Base-by-base conservation (phyloP, 192 early-diverging fungal species). In the Funneliformis mosseae region DNA sequence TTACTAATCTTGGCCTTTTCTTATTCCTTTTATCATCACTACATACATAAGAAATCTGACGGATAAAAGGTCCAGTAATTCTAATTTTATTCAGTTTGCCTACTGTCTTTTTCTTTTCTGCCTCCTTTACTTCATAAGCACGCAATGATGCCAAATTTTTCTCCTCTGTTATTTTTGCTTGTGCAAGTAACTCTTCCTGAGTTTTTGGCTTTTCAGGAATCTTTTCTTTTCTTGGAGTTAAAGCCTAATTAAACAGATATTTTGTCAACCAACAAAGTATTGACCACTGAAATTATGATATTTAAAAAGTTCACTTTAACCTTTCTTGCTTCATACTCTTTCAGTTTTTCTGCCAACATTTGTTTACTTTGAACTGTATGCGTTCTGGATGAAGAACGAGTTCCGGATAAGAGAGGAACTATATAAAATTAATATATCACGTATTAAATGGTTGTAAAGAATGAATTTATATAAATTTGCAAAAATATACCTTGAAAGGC, bases 91-190 rank as follows among this genome's bases (percentile, higher is more conserved):
- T 90, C 7, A 71, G 81, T 28, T 77, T 77, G 39, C 82, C 83
- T 72, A 83, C 81, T 0, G 84, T 80, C 39, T 81, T 87, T 38
- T 84, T 84, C 66, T 87, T 84, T 59, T 88, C 84, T 70, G 81
- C 83, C 61, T 90, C 89, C 78, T 83, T 88, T 60, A 84, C 80
- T 66, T 89, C 86, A 85, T 86, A 90, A 25, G 85, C 82, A 64
- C 85, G 76, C 23, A 90, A 45, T 0, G 88, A 89, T 5, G 85
- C 84, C 60, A 83, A 60, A 81, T 90, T 90, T 70, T 84, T 77
- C 62, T 84, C 81, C 66, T 90, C 89, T 0, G 88, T 90, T 68
- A 88, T 87, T 25, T 81, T 85, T 1, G 89, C 89, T 63, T 90
- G 87, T 59, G 80, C 83, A 63, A 90, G 72, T 9, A 90, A 62